phyloP scores from a whole-genome alignment of 2,329 filamentous ascomycete genomes.

The Hypocreales sp. region DNA sequence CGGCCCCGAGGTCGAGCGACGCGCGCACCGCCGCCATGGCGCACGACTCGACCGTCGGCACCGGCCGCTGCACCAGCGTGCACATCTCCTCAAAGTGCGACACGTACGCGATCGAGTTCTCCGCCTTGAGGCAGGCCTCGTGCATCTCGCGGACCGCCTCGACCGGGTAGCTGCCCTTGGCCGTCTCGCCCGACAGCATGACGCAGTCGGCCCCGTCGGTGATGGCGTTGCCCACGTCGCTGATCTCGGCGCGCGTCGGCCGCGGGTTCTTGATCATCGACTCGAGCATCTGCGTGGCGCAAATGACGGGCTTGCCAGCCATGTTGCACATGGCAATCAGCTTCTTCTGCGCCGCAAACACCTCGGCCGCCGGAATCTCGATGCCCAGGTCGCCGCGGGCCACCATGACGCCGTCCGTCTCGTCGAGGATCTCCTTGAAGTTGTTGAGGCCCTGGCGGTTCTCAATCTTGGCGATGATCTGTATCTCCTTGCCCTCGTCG shows the following conservation, averaged over 20 bases:
- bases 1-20: conserved; percentile 89
- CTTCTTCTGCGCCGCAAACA: conserved; percentile 99
- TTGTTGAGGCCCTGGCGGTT: conserved; percentile 99
- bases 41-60: conserved; percentile 81
- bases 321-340: conserved; percentile 99
- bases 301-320: conserved; percentile 96
- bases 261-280: conserved; percentile 99
- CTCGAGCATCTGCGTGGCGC: conserved; percentile 98
- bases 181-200: conserved; percentile 98
- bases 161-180: conserved; percentile 88
- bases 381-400: conserved; percentile 93
- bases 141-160: conserved; percentile 97
- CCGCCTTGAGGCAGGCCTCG: conserved; percentile 89
- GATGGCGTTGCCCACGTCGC: conserved; percentile 94
- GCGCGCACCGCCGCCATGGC: conserved; percentile 94
- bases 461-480: conserved; percentile 99
- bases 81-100: conserved; percentile 93
- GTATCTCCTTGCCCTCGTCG: conserved; percentile 84
- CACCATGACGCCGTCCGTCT: conserved; percentile 99
- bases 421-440: conserved; percentile 89
- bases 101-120: conserved; percentile 95
- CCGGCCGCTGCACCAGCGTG: conserved; percentile 66
- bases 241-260: conserved; percentile 94
- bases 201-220: conserved; percentile 97
- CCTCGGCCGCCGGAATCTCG: conserved; percentile 94